Percentiles rank a stretch among this genome's conserved stretches.
Conservation (phyloP, 2,329 filamentous ascomycete species). For the Claviceps sp. region DNA sequence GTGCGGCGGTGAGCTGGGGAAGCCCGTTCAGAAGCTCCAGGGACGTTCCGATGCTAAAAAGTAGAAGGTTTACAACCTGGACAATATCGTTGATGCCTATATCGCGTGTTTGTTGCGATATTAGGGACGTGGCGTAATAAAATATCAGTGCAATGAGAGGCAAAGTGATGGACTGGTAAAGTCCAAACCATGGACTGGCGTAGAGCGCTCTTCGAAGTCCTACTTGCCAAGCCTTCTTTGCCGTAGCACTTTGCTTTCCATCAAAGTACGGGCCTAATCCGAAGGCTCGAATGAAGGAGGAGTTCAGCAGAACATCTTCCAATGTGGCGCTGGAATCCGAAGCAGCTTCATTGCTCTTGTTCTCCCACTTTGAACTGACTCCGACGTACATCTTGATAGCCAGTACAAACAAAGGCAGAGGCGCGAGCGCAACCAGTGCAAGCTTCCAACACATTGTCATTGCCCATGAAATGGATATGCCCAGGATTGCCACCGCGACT, state of each 20-base stretch:
- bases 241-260: constrained; percentile 43
- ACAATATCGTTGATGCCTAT: constrained; percentile 47
- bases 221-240: constrained; percentile 37
- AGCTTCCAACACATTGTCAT: constrained; percentile 65
- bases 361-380: constrained; percentile 61
- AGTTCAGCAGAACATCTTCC: constrained; percentile 63
- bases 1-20: constrained; percentile 66
- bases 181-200: constrained; percentile 59
- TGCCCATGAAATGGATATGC: constrained; percentile 62
- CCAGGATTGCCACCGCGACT: constrained; percentile 52
- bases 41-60: constrained; percentile 70
- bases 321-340: constrained; percentile 44
- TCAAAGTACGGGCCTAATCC: constrained; percentile 62
- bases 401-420: constrained; percentile 52
- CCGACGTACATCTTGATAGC: constrained; percentile 52
- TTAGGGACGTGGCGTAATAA: constrained; percentile 62
- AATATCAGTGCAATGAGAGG: constrained; percentile 71
- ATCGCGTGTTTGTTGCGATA: constrained; percentile 31
- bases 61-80: constrained; percentile 65
- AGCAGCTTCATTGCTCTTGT: constrained; percentile 48
- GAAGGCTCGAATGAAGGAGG: constrained; percentile 64
- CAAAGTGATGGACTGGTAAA: constrained; percentile 59
- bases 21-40: constrained; percentile 58
- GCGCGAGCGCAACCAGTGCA: constrained; percentile 60
- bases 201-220: constrained; percentile 55